Percentiles rank a stretch among this genome's conserved stretches.
phyloP scores from a whole-genome alignment of 2,329 filamentous ascomycete species.

The Madurella mycetomatis region DNA sequence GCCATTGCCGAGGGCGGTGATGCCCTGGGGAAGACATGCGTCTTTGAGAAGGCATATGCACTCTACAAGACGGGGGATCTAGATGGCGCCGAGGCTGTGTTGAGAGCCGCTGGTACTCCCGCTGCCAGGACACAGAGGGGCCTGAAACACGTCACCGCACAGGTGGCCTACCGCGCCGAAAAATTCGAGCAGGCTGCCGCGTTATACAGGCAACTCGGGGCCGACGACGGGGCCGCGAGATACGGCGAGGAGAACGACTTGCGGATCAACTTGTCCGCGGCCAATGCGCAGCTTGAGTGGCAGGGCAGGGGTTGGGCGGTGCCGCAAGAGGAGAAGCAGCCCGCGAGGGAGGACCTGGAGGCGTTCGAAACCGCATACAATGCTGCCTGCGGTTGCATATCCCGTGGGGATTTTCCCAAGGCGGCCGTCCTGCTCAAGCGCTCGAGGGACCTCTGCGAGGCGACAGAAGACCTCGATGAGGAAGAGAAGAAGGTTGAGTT shows the following conservation, averaged over 20 bases:
- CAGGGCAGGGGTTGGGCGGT: slow-evolving; percentile 50
- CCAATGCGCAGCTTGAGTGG: slow-evolving; percentile 70
- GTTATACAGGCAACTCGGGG: slow-evolving; percentile 57
- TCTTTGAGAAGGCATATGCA: slow-evolving; percentile 73
- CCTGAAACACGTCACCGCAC: slow-evolving; percentile 55
- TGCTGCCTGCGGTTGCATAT: slow-evolving; percentile 68
- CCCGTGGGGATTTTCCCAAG: slow-evolving; percentile 60
- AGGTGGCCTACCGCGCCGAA: slow-evolving; percentile 70
- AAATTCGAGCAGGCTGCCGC: slow-evolving; percentile 62
- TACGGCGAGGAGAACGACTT: slow-evolving; percentile 68
- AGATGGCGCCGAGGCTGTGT: slow-evolving; percentile 52
- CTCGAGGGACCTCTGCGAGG: slow-evolving; percentile 66
- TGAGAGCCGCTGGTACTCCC: slow-evolving; percentile 24
- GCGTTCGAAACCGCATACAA: slow-evolving; percentile 82
- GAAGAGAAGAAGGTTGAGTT: slow-evolving; percentile 72
- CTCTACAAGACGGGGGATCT: slow-evolving; percentile 74
- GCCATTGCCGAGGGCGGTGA: slow-evolving; percentile 61
- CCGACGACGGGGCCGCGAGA: slow-evolving; percentile 38
- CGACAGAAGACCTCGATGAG: slow-evolving; percentile 66
- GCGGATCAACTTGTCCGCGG: slow-evolving; percentile 69
- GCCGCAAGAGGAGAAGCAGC: slow-evolving; percentile 50
- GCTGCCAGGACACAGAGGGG: slow-evolving; percentile 10
- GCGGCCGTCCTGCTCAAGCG: slow-evolving; percentile 65
- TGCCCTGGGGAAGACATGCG: slow-evolving; percentile 55
- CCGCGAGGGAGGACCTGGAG: slow-evolving; percentile 59